Percentiles rank a stretch among this genome's conserved stretches.
Evolutionary conservation across 306 rosid species (phyloP).

Genomic region (Citrullus mucosospermus): DNA sequence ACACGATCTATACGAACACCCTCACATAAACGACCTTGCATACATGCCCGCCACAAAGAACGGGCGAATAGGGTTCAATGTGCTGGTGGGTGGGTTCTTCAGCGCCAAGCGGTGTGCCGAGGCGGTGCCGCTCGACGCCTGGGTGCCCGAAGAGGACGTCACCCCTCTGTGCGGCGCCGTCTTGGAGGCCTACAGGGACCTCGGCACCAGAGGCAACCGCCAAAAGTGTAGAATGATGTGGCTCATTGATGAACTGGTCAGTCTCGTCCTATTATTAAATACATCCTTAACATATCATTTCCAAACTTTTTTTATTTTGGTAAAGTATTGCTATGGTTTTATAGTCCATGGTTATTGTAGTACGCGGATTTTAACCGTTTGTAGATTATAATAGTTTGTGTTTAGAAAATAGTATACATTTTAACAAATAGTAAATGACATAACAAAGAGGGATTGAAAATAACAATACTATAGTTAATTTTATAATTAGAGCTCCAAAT

Average conservation of each 20-base stretch:
- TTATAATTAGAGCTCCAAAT: no score
- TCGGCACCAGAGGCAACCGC: slow-evolving; percentile 78
- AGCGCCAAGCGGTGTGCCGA: slow-evolving; percentile 83
- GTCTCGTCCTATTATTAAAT: background rate
- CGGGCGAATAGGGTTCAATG: slow-evolving; percentile 77
- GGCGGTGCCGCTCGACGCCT: slow-evolving; percentile 90
- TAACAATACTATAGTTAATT: no score
- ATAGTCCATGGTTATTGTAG: no score
- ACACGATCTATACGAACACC: slow-evolving; percentile 92
- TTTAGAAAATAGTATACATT: no score
- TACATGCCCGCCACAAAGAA: slow-evolving; percentile 86
- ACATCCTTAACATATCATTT: background rate
- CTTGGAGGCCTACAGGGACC: slow-evolving; percentile 81
- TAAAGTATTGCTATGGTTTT: no score
- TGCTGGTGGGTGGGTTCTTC: slow-evolving; percentile 91
- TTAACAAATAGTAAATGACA: no score
- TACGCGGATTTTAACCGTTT: no score
- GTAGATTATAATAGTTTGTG: no score
- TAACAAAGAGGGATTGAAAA: no score
- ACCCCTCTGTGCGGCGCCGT: slow-evolving; percentile 63
- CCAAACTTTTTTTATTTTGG: no score
- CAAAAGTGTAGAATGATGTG: slow-evolving; percentile 97
- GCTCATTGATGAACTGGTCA: slow-evolving; percentile 88
- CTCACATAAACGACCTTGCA: slow-evolving; percentile 93
- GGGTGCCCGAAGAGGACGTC: slow-evolving; percentile 80